phyloP scores from a whole-genome alignment of 2,329 filamentous ascomycete species.

The Trichophaea hybrida region DNA sequence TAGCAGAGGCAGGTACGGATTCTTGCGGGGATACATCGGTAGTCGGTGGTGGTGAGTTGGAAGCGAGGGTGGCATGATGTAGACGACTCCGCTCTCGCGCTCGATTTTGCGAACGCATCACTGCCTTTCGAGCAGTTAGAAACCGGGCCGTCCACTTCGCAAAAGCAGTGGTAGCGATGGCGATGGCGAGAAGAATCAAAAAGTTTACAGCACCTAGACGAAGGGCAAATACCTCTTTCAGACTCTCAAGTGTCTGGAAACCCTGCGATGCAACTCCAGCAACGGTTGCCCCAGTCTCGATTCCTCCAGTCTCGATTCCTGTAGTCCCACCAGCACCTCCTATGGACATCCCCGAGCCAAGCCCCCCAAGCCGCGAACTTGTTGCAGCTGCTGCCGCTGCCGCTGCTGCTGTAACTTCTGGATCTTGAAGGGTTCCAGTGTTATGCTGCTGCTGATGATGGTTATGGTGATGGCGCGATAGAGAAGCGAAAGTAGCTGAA shows the following conservation, averaged over 20 bases:
- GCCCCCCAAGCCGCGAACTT: constrained; percentile 13
- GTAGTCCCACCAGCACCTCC: constrained; percentile 12
- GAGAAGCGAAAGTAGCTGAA: constrained; percentile 1
- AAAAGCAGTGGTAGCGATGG: constrained; percentile 18
- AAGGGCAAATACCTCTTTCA: constrained; percentile 25
- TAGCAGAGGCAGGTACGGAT: background rate
- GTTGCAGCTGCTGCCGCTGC: constrained; percentile 13
- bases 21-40: background rate
- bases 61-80: constrained; percentile 21
- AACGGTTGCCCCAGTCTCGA: background rate
- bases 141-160: constrained; percentile 6
- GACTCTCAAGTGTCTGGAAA: constrained; percentile 19
- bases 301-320: constrained; percentile 3
- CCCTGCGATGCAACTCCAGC: constrained; percentile 6
- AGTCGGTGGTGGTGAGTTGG: constrained; percentile 16
- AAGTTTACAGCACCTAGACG: constrained; percentile 17
- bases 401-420: constrained; percentile 1
- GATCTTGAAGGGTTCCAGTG: background rate
- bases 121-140: constrained; percentile 23
- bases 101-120: constrained; percentile 25
- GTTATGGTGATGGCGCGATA: constrained; percentile 3
- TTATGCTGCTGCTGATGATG: background rate
- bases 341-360: constrained; percentile 8
- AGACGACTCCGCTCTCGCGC: constrained; percentile 25
- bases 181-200: constrained; percentile 11